These are phyloP conservation scores for Nothophaeocryptopus gaeumannii DNA, from an alignment of 2,329 filamentous ascomycete species.

Conservation along the genomic window DNA sequence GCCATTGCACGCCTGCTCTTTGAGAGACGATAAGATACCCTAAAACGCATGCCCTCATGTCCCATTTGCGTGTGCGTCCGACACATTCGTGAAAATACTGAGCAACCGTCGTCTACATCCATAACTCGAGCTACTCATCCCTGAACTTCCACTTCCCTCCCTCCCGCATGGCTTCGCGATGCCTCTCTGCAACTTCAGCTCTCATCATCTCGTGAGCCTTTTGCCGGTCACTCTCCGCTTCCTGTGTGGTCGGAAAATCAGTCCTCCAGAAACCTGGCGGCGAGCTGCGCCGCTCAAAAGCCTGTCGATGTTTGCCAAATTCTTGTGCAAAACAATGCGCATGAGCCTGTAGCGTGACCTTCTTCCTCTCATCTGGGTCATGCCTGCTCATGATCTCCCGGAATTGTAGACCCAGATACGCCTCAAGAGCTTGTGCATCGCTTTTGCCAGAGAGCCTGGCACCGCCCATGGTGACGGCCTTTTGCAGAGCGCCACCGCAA, in stretches of 20 bases:
- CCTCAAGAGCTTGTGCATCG: slow-evolving; percentile 29
- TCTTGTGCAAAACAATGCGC: slow-evolving; percentile 69
- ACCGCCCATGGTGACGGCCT: slow-evolving; percentile 53
- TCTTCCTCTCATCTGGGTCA: slow-evolving; percentile 55
- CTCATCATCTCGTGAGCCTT: slow-evolving; percentile 64
- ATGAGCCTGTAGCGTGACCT: slow-evolving; percentile 72
- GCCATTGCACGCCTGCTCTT: too few species aligned
- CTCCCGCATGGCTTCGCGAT: slow-evolving; percentile 75
- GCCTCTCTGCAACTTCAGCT: slow-evolving; percentile 66
- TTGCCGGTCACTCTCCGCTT: slow-evolving; percentile 63
- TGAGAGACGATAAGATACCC: slow-evolving; percentile 3
- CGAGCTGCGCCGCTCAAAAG: slow-evolving; percentile 66
- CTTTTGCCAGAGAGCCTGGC: slow-evolving; percentile 21
- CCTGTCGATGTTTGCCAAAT: slow-evolving; percentile 73
- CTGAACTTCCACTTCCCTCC: slow-evolving; percentile 76
- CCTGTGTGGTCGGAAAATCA: slow-evolving; percentile 87
- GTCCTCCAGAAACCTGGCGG: slow-evolving; percentile 89
- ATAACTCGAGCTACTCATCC: slow-evolving; percentile 58
- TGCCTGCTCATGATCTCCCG: slow-evolving; percentile 23
- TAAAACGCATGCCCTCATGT: slow-evolving; percentile 7
- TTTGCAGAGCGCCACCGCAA: slow-evolving; percentile 69
- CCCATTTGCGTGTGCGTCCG: not conserved
- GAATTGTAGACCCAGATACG: slow-evolving; percentile 29
- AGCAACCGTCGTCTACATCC: too few species aligned
- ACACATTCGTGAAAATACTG: too few species aligned